Base-by-base conservation (phyloP, 768 basidiomycete genomes). In the Tulasnella sp. region DNA sequence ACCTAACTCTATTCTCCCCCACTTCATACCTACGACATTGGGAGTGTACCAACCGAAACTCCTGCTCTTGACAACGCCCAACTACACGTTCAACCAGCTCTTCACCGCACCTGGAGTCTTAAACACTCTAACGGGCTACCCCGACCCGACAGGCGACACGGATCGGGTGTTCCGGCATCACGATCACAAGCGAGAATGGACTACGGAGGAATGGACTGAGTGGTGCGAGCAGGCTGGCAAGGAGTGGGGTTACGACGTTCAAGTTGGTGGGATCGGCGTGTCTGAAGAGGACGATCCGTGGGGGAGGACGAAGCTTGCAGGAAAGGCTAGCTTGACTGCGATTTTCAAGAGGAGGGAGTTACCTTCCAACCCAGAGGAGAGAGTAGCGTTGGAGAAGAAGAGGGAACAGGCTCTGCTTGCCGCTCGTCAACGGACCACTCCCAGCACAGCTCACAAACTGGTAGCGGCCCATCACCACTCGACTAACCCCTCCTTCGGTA, bases 131-230 rank as follows among this genome's bases (percentile, higher is more conserved):
- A 37, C 79, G 32, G 94, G 92, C 0, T 90, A 83, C 82, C 86
- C 83, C 0, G 95, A 96, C 83, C 94, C 95, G 3, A 95, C 94
- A 0, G 85, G 87, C 18, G 88, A 92, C 23, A 95, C 93, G 0
- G 82, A 87, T 70, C 89, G 94, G 0, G 83, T 92, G 39, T 96
- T 95, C 85, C 87, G 95, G 29, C 93, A 96, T 82, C 78, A 84
- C 32, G 95, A 96, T 80, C 95, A 97, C 83, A 92, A 95, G 81
- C 94, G 96, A 80, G 95, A 97, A 83, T 96, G 93, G 92, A 95
- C 93, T 0, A 82, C 84, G 0, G 88, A 89, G 2, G 95, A 96
- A 81, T 97, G 94, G 82, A 81, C 82, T 26, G 81, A 80, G 20
- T 93, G 91, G 89, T 94, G 93, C 81, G 80, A 83, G 15, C 82